Base-by-base conservation (phyloP, 192 early-diverging fungal species). In the Coemansia sp. region DNA sequence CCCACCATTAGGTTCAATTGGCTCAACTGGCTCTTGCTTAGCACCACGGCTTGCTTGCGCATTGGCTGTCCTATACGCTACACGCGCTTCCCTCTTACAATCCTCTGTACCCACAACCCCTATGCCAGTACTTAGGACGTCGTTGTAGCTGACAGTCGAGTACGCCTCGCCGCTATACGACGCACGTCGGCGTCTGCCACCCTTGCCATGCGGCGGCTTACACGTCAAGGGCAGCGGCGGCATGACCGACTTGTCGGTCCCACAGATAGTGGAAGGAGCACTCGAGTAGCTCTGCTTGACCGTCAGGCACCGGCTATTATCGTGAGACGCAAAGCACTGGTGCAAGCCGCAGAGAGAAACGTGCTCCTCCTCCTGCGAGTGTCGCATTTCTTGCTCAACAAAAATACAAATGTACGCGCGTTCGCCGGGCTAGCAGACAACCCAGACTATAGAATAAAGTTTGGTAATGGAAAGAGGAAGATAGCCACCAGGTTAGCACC, bases 21-120 rank as follows among this genome's bases (percentile, higher is more conserved):
- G 24, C 11, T 49, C 46, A n/a, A n/a, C n/a, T n/a, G n/a, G n/a
- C n/a, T n/a, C n/a, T 49, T 49, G 46, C 46, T 49, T 49, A 27
- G 22, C 46, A 24, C 24, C 24, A 10, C 46, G 22, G 0, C 12
- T 9, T 4, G 24, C 4, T 27, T 20, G 46, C 6, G 46, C 24
- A 24, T 24, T 24, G 24, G 46, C 22, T 11, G 24, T 24, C n/a
- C n/a, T n/a, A 49, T 27, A 27, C 10, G 22, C 27, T 27, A 24
- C 24, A 49, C 15, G 46, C 12, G 24, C 24, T 49, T 14, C n/a
- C 46, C 24, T 20, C 46, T 12, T 49, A 24, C 9, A 20, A 4
- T 49, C 46, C 27, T 24, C 9, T 8, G 46, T 12, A 1, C 22
- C 24, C 14, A 2, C 46, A 14, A 19, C 25, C 49, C 49, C 27